phyloP scores from a whole-genome alignment of 371 early-diverging fungal genomes.

The Mucor irregularis region DNA sequence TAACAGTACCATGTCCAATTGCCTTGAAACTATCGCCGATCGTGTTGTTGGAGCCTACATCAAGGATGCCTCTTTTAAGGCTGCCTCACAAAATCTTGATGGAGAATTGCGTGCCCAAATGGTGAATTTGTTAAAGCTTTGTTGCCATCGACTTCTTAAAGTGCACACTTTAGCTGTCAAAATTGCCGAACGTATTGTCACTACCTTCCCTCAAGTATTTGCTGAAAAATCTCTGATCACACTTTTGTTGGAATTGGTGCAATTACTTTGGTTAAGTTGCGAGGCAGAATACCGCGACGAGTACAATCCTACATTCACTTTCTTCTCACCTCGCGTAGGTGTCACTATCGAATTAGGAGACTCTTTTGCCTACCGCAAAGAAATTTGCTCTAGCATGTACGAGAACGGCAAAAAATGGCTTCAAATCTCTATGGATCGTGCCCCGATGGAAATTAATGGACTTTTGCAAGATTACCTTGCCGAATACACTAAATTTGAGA shows the following conservation, averaged over 20 bases:
- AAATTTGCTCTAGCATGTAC: conserved; percentile 64
- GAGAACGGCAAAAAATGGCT: conserved; percentile 75
- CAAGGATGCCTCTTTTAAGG: conserved; percentile 55
- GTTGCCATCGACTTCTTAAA: conserved; percentile 69
- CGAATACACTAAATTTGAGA: conserved; percentile 51
- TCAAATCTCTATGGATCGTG: conserved; percentile 47
- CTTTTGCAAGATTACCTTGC: conserved; percentile 69
- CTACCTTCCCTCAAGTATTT: conserved; percentile 72
- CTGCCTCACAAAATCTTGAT: conserved; percentile 50
- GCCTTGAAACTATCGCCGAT: conserved; percentile 78
- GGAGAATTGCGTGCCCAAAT: conserved; percentile 57
- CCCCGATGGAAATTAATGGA: conserved; percentile 64
- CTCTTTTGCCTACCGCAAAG: conserved; percentile 72
- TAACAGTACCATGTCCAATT: conserved; percentile 65
- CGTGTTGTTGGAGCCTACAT: conserved; percentile 53
- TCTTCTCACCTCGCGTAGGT: conserved; percentile 61
- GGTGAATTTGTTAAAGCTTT: conserved; percentile 59
- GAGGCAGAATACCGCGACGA: conserved; percentile 81
- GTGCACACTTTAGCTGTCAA: conserved; percentile 65
- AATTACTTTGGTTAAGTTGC: conserved; percentile 79
- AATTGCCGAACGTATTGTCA: conserved; percentile 54
- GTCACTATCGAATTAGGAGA: conserved; percentile 79
- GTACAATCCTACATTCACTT: conserved; percentile 76
- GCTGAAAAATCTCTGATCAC: conserved; percentile 65
- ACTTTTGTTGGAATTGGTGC: conserved; percentile 73